Evolutionary conservation across 176 grass and related monocot species (phyloP), one percentile per base, ranked within the genome.

Genomic region (Bromus sterilis): DNA sequence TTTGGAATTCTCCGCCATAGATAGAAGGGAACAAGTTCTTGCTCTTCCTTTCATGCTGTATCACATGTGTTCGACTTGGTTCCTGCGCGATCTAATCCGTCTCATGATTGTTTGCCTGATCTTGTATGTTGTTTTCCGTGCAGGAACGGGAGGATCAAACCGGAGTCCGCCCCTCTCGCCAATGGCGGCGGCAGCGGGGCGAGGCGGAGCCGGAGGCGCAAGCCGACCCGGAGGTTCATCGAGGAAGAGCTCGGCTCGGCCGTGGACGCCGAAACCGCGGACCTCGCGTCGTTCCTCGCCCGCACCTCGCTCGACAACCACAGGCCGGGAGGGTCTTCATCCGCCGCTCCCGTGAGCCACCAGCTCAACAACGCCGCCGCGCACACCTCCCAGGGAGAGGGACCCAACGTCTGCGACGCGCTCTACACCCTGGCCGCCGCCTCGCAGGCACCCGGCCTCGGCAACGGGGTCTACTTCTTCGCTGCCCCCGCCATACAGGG

Each of bases 121-220:
- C n/a, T n/a, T n/a, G n/a, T n/a, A 4, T 73, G 75, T 66, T 11
- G 62, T 34, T 77, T 90, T 66, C 29, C 25, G 26, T 44, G 64
- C 86, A 97, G 94, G 87, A 93, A 49, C 78, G 86, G 90, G 75
- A 91, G 84, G 86, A 75, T 91, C 3, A 89, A 59, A 48, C 71
- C 89, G 10, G 94, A 97, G 63, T 68, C 75, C 64, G 41, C 89
- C 18, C 89, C 84, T 1, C 84, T 89, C 39, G 44, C 80, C 48
- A 87, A 88, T 84, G 71, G 78, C 39, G 66, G 57, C 71, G 11
- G 59, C 81, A 26, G 49, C 60, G 43, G n/a, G n/a, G n/a, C n/a
- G n/a, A n/a, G n/a, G n/a, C n/a, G n/a, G n/a, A n/a, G n/a, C n/a
- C n/a, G n/a, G n/a, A n/a, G n/a, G n/a, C n/a, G n/a, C n/a, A n/a